Base-by-base conservation (phyloP, 2,329 filamentous ascomycete genomes). In the Chalaropsis ovoidea region DNA sequence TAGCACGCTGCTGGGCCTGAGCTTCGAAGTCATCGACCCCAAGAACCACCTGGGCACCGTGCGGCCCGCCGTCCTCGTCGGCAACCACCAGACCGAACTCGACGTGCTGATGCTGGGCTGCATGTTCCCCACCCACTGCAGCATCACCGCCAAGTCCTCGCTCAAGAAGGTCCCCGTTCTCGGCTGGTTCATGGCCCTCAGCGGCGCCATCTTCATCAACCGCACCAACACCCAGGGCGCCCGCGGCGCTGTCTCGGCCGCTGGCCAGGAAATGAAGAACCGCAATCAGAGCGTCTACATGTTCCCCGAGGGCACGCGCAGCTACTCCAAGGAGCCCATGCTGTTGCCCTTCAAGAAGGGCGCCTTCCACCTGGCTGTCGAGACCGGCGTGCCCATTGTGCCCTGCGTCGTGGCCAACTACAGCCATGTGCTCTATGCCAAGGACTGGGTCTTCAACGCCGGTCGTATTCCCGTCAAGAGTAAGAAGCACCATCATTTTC, bases 281-380 rank as follows among this genome's bases (percentile, higher is more conserved):
- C 81, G 87, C 71, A 81, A 78, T 69, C 88, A 92, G 79, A 89
- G 82, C 75, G 89, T 93, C 71, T 93, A 86, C 78, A 90, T 93
- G 77, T 93, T 93, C 76, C 88, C 89, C 67, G 94, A 99, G 78
- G 94, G 94, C 62, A 99, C 94, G 1, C 84, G 94, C 70, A 95
- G 89, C 74, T 96, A 97, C 77, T 82, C 88, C 66, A 84, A 87
- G 71, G 86, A 92, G 65, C 89, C 94, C 1, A 83, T 82, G 67
- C 77, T 99, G 71, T 79, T 97, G 65, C 89, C 91, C n/a, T 99
- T 97, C 81, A 99, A 99, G 79, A 99, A 99, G 80, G 94, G 94
- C 67, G 94, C 93, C 60, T 99, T 99, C 77, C 93, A 99, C 75
- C 82, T 99, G 42, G 94, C 94, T 58, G 84, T 99, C 22, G 89